Base-by-base conservation (phyloP, 768 basidiomycete genomes). In the Pisolithus microcarpus region DNA sequence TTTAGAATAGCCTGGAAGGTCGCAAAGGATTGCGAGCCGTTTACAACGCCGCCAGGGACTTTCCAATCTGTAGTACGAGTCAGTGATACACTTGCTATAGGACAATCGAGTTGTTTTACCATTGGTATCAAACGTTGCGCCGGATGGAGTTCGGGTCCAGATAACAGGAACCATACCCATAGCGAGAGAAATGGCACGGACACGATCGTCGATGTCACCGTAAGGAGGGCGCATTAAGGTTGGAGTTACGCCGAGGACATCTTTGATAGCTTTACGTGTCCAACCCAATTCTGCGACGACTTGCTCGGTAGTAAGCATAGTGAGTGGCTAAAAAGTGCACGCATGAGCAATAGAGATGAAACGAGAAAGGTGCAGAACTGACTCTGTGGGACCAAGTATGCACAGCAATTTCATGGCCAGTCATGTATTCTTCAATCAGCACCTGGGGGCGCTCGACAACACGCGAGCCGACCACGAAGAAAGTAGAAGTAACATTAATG, bases 251-350 rank as follows among this genome's bases (percentile, higher is more conserved):
- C 87, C 87, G 51, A 87, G 70, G 19, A 87, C 78, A 2, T 63
- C 64, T 68, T 86, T 82, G 72, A 98, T 94, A 47, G 84, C 82
- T 67, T 88, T 82, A 50, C 85, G 85, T 49, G 91, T 87, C 86
- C 89, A 97, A 46, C 91, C 93, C 36, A 98, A 74, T 69, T 97
- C 93, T 19, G 92, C 94, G 15, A 97, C 91, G 48, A 95, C 77
- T 72, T 95, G 76, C 62, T 78, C 82, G 58, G 79, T 96, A 39
- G 88, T 84, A 55, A 89, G 72, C 37, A 76, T 71, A 0, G 89
- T 90, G 50, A 83, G 73, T 23, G 75, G 75, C 84, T 84, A 52
- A 49, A 36, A 7, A n/a, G 4, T 42, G 24, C 4, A 44, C 52
- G 15, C 49, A 30, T 52, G 31, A 65, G 55, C 63, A 16, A 47